Evolutionary conservation across 2,329 filamentous ascomycete genomes (phyloP), one percentile per base, ranked within the genome.

Genomic region (Neodidymelliopsis sp.): DNA sequence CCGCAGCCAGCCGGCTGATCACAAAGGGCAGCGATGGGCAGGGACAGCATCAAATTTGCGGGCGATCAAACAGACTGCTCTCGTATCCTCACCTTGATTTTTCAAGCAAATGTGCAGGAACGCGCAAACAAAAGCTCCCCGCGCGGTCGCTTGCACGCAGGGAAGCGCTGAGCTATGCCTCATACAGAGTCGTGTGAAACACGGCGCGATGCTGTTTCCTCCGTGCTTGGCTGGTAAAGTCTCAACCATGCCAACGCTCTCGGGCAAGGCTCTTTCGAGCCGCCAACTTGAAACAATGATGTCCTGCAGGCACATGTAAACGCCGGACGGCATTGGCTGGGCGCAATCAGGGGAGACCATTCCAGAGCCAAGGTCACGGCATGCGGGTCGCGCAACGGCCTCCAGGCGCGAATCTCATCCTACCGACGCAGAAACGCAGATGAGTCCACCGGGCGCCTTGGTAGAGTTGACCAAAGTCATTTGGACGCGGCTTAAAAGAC

Each of bases 361-460:
- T 48, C 47, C 31, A 50, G 47, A 44, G 56, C 56, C 59, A 45
- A 45, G 47, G 19, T 25, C 41, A 59, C 57, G 43, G 27, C 29
- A 49, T 63, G 53, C 55, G 48, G 49, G 61, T 61, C 53, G 50
- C 59, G 59, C 61, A 62, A 60, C 54, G 57, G 52, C 48, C 47
- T 54, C 34, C 49, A 62, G 48, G 34, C 46, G 58, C 62, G 54
- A 54, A 46, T 53, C 54, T 57, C 40, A 48, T 42, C 44, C 48
- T 60, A 49, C 55, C 55, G 52, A 45, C 42, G 49, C 49, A 41
- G 49, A 54, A 51, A 50, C 36, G 50, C 31, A 61, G 37, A 48
- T 56, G 51, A 50, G 50, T 43, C 44, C 43, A 45, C 46, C 37
- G 46, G 48, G 27, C 37, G 41, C 38, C 40, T 54, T 57, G 46